Base-by-base conservation (phyloP, 495 filamentous ascomycete species). In the Daldinia bambusicola region DNA sequence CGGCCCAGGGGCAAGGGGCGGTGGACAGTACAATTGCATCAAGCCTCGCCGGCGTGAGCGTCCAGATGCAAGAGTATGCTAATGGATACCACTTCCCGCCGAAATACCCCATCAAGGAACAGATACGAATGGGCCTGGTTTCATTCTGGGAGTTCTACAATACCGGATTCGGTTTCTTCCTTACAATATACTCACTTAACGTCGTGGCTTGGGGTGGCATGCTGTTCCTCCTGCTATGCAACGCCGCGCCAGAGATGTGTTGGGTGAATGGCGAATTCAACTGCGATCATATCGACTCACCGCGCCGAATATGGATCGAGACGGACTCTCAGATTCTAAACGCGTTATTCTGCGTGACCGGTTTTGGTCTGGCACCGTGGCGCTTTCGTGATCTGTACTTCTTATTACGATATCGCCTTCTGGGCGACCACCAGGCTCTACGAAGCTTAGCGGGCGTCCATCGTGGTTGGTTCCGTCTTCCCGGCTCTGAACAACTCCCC, bases 181-280 rank as follows among this genome's bases (percentile, higher is more conserved):
- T 93, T 50, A 90, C 87, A 2, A 77, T 96, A 45, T 96, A 97
- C 80, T 89, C 89, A 18, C 87, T 95, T 38, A 92, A 91, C 59
- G 85, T 95, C 2, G 83, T 96, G 5, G 93, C 92, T 8, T 97
- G 93, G 93, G 93, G 93, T 58, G 91, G 89, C 38, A 96, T 97
- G 93, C 82, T 96, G 18, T 94, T 97, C 81, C 83, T 96, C 16
- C 85, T 97, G 8, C 84, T 96, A 60, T 88, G 86, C 79, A 90
- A 91, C 71, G 93, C 90, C 12, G 84, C 87, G 0, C 90, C 92
- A 0, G 88, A 89, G 67, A 95, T 95, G 93, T 95, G 93, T 80
- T 83, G 66, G 65, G 74, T 76, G 9, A 2, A 76, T 41, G 75
- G 75, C 16, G 50, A 38, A 84, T 52, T 90, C 89, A 4, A 84